A percentile compares a stretch with the other conserved stretches of the same genome.
Evolutionary conservation across 2,329 filamentous ascomycete species (phyloP).

Genomic region (Juglanconis juglandina): DNA sequence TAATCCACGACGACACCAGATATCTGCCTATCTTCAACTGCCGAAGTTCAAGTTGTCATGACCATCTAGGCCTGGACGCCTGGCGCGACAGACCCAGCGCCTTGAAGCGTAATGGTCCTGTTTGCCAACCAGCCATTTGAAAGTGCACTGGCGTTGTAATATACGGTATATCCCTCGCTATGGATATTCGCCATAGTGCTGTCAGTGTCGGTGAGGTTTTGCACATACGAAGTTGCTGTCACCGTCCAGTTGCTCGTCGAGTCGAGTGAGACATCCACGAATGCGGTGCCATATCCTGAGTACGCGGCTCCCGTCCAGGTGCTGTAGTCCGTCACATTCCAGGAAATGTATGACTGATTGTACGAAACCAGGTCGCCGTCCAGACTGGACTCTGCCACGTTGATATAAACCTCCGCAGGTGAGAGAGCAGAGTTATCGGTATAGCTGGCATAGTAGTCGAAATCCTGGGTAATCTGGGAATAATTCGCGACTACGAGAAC

Average conservation of each 20-base stretch:
- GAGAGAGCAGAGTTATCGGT: conserved; percentile 24
- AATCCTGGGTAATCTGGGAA: conserved; percentile 31
- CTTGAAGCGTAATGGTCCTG: no score
- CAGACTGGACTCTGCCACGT: conserved; percentile 25
- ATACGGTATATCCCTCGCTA: conserved; percentile 17
- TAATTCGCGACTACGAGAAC: conserved; percentile 26
- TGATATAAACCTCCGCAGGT: conserved; percentile 26
- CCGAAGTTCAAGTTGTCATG: no score
- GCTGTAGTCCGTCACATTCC: conserved; percentile 16
- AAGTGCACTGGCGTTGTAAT: conserved; percentile 14
- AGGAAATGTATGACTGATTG: conserved; percentile 24
- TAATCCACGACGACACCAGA: no score
- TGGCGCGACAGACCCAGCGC: no score
- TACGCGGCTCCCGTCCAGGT: conserved; percentile 21
- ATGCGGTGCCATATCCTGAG: conserved; percentile 13
- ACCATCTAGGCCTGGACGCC: no score
- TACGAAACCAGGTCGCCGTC: conserved; percentile 31
- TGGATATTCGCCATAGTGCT: conserved; percentile 13
- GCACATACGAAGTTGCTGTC: conserved; percentile 18
- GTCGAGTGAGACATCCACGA: conserved; percentile 15
- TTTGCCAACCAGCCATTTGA: no score
- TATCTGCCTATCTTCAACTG: no score
- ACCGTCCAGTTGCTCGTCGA: conserved; percentile 19
- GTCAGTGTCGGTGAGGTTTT: conserved; percentile 19
- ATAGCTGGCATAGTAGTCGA: conserved; percentile 30